These are phyloP conservation scores for Gentiana macrophylla DNA, from an alignment of 257 asterid species.

Conservation along the genomic window DNA sequence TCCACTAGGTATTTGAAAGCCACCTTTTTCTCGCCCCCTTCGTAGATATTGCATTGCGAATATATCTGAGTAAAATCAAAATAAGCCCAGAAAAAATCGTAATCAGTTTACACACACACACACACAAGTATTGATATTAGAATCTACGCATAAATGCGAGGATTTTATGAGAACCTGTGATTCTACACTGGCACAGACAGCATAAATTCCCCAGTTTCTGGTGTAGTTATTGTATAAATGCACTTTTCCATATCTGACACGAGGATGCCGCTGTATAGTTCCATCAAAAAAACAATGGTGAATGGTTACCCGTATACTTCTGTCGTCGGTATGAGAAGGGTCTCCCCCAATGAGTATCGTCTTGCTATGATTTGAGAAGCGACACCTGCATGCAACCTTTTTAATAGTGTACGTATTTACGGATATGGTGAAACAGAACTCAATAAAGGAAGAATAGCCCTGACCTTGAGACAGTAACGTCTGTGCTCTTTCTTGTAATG, in stretches of 20 bases:
- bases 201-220: constrained; percentile 76
- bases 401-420: no score
- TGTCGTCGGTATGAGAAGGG: constrained; percentile 49
- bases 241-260: constrained; percentile 79
- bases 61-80: constrained; percentile 33
- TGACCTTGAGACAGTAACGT: constrained; percentile 76
- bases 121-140: no score
- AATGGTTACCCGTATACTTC: constrained; percentile 69
- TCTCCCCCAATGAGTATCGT: constrained; percentile 78
- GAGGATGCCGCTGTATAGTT: constrained; percentile 89
- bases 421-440: no score
- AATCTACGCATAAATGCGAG: no score
- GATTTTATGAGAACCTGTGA: constrained; percentile 43
- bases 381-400: constrained; percentile 40
- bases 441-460: not conserved
- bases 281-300: constrained; percentile 96
- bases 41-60: constrained; percentile 85
- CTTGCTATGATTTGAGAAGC: constrained; percentile 67
- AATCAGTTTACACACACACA: no score
- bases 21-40: constrained; percentile 71
- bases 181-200: constrained; percentile 93
- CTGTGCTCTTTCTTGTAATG: constrained; percentile 69
- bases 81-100: no score
- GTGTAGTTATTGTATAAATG: constrained; percentile 83
- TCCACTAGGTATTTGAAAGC: constrained; percentile 71